phyloP scores from a whole-genome alignment of 441 rosid genomes.

The Erodium moschatum region DNA sequence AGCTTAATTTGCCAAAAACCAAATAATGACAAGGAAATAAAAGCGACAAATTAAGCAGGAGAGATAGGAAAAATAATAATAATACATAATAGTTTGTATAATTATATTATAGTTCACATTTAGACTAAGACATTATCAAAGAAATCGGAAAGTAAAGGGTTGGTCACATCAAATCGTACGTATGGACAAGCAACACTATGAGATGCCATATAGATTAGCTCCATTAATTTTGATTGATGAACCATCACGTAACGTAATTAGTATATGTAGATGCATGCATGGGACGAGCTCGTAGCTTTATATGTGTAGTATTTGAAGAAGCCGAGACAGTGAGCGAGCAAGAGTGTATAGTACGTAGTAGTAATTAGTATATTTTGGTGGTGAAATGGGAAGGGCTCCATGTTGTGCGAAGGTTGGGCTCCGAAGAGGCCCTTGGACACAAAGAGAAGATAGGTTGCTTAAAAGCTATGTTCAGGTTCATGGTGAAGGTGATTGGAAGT shows the following conservation, averaged over 20 bases:
- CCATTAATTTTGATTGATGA: background rate
- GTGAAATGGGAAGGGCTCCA: background rate
- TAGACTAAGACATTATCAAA: too few relatives aligned
- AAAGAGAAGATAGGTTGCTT: background rate
- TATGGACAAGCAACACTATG: background rate
- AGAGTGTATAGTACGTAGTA: background rate
- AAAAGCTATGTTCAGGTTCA: background rate
- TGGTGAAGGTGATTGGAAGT: conserved; percentile 7
- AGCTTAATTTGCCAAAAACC: too few relatives aligned
- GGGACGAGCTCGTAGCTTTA: background rate
- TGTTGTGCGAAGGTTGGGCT: background rate
- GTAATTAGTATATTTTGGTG: too few relatives aligned
- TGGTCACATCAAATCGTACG: background rate
- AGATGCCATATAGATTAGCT: background rate
- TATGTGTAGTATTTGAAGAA: background rate
- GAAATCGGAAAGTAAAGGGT: background rate
- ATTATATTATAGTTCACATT: too few relatives aligned
- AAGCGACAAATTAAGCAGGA: too few relatives aligned
- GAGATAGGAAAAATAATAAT: too few relatives aligned
- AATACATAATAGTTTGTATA: too few relatives aligned
- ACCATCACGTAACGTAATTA: background rate
- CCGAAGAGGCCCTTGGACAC: conserved; percentile 1
- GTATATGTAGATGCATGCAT: background rate
- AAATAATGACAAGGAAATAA: too few relatives aligned
- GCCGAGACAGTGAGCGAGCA: background rate